A percentile compares a stretch with the other conserved stretches of the same genome.
Conservation (phyloP, 176 grass and related monocot genomes). For the Puccinellia tenuiflora region DNA sequence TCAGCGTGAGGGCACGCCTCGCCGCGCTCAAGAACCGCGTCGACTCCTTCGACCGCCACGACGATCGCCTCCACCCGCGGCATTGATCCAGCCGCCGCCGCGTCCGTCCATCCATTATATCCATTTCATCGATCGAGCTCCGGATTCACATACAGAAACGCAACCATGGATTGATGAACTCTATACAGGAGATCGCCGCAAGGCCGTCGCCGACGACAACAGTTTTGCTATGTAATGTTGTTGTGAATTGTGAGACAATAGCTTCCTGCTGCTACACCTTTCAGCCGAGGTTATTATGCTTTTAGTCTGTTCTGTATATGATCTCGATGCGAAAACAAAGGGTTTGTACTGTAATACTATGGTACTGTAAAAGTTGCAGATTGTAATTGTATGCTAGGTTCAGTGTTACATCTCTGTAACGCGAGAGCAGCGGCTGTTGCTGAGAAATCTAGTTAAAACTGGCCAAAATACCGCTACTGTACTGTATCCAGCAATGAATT, state of each 20-base stretch:
- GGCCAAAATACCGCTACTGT: not conserved
- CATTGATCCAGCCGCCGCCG: not conserved
- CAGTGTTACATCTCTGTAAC: conserved; percentile 13
- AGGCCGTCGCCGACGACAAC: conserved; percentile 22
- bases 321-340: too few relatives aligned
- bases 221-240: conserved; percentile 46
- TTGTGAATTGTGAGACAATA: conserved; percentile 25
- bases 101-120: not conserved
- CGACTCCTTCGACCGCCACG: conserved; percentile 52
- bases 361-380: not conserved
- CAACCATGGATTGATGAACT: too few relatives aligned
- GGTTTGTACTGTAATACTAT: not conserved
- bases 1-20: conserved; percentile 78
- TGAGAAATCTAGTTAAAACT: not conserved
- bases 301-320: too few relatives aligned
- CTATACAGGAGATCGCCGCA: not conserved
- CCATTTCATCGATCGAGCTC: too few relatives aligned
- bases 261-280: not conserved
- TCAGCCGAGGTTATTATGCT: not conserved
- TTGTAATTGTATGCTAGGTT: not conserved
- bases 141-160: too few relatives aligned
- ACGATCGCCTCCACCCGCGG: conserved; percentile 13
- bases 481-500: not conserved
- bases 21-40: conserved; percentile 60
- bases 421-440: not conserved